Conservation (phyloP, 2,329 filamentous ascomycete species). For the Pezicula neosporulosa region DNA sequence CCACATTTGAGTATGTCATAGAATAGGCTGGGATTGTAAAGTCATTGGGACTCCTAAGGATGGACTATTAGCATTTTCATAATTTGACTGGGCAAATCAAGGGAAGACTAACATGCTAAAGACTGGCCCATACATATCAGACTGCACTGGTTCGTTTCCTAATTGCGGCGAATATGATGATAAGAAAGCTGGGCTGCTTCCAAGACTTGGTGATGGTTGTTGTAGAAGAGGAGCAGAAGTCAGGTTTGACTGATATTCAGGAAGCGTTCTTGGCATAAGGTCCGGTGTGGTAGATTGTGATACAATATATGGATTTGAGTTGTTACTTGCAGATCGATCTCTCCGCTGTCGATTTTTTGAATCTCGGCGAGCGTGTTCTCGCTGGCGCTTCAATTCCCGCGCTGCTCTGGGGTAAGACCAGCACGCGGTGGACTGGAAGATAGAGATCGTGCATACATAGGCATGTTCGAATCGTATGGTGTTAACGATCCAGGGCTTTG, state of each 20-base stretch:
- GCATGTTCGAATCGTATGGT: conserved; percentile 24
- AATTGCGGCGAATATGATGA: conserved; percentile 22
- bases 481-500: conserved; percentile 21
- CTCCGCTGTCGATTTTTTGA: conserved; percentile 53
- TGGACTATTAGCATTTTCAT: conserved; percentile 3
- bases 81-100: not conserved
- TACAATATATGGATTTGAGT: conserved; percentile 23
- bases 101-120: conserved; percentile 24
- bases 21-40: conserved; percentile 21
- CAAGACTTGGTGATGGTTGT: conserved; percentile 20
- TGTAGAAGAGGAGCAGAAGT: conserved; percentile 27
- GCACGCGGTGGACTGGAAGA: conserved; percentile 56
- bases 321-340: conserved; percentile 27
- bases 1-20: conserved; percentile 22
- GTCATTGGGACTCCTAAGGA: conserved; percentile 20
- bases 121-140: conserved; percentile 27
- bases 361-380: conserved; percentile 55
- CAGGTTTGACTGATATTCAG: conserved; percentile 24
- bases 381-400: conserved; percentile 58
- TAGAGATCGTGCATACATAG: conserved; percentile 27
- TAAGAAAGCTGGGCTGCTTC: conserved; percentile 21
- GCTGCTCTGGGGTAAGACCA: conserved; percentile 54
- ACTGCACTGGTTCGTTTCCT: conserved; percentile 14
- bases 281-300: conserved; percentile 29
- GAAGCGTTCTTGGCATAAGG: conserved; percentile 24